These are phyloP conservation scores for Nematocida minor DNA, from an alignment of 371 early-diverging fungal genomes.

Conservation along the genomic window DNA sequence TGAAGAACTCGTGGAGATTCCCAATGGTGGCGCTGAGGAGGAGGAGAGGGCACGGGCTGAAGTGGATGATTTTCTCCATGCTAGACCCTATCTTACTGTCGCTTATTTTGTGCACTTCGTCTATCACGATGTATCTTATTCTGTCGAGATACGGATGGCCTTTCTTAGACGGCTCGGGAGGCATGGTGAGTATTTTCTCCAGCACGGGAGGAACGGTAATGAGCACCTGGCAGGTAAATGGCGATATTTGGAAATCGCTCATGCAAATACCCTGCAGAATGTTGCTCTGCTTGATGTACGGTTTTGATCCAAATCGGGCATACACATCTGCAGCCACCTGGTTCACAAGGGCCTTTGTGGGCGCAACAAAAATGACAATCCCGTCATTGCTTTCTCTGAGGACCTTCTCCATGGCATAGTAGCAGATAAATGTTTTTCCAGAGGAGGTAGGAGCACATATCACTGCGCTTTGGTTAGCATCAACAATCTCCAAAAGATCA, in stretches of 20 bases:
- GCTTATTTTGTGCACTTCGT: constrained; percentile 68
- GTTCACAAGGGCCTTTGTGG: constrained; percentile 69
- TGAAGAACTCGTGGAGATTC: constrained; percentile 66
- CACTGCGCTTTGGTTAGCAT: constrained; percentile 63
- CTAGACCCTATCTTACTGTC: constrained; percentile 64
- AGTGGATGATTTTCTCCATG: constrained; percentile 67
- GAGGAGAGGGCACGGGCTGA: constrained; percentile 66
- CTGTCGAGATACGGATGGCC: constrained; percentile 40
- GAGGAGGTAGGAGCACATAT: constrained; percentile 68
- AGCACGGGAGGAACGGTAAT: constrained; percentile 67
- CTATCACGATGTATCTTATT: constrained; percentile 67
- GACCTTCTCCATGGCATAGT: constrained; percentile 69
- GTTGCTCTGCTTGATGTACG: constrained; percentile 54
- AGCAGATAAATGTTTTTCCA: constrained; percentile 69
- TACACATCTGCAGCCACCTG: constrained; percentile 69
- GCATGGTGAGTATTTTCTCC: constrained; percentile 57
- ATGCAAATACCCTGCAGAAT: constrained; percentile 63
- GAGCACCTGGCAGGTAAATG: constrained; percentile 66
- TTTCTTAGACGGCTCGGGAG: constrained; percentile 26
- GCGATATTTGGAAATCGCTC: constrained; percentile 59
- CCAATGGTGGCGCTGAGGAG: constrained; percentile 68
- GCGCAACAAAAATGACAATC: constrained; percentile 67
- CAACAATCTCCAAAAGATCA: constrained; percentile 67
- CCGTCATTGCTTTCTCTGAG: constrained; percentile 64
- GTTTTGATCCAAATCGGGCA: constrained; percentile 66